Evolutionary conservation across 768 basidiomycete species (phyloP).

Genomic region (Calocybe cyanea): DNA sequence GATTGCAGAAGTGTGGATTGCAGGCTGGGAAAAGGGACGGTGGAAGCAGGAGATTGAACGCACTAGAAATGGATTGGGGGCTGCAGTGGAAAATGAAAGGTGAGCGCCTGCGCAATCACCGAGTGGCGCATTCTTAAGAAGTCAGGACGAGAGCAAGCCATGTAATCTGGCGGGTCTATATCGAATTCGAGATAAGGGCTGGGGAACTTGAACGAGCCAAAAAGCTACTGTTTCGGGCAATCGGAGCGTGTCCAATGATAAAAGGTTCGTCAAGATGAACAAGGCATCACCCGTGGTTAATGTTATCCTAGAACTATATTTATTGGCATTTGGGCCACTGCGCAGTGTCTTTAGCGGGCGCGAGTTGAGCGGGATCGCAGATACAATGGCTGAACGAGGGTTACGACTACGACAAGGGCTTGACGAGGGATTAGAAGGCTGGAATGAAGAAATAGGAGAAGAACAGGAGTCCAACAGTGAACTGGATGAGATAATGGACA

Average conservation of each 20-base stretch:
- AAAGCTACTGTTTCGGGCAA: constrained; percentile 67
- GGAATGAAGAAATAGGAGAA: constrained; percentile 32
- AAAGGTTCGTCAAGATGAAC: constrained; percentile 52
- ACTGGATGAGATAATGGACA: constrained; percentile 56
- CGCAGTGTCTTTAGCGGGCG: constrained; percentile 54
- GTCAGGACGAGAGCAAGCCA: constrained; percentile 63
- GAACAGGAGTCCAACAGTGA: constrained; percentile 27
- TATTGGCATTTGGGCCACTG: constrained; percentile 72
- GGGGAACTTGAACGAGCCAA: constrained; percentile 62
- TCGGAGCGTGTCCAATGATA: constrained; percentile 68
- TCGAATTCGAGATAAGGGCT: constrained; percentile 73
- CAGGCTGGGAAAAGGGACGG: constrained; percentile 71
- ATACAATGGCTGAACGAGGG: constrained; percentile 75
- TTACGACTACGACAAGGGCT: constrained; percentile 59
- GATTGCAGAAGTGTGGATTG: constrained; percentile 71
- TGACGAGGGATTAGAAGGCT: constrained; percentile 52
- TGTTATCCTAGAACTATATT: constrained; percentile 58
- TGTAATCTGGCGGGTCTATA: constrained; percentile 66
- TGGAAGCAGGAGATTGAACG: constrained; percentile 73
- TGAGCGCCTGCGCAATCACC: constrained; percentile 27
- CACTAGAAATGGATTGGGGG: constrained; percentile 56
- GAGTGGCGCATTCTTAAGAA: constrained; percentile 1
- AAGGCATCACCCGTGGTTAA: not conserved
- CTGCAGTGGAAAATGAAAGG: constrained; percentile 68
- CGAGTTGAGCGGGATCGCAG: constrained; percentile 61